Conservation (phyloP, 352 stramenopile species). For the Phytophthora sojae region DNA sequence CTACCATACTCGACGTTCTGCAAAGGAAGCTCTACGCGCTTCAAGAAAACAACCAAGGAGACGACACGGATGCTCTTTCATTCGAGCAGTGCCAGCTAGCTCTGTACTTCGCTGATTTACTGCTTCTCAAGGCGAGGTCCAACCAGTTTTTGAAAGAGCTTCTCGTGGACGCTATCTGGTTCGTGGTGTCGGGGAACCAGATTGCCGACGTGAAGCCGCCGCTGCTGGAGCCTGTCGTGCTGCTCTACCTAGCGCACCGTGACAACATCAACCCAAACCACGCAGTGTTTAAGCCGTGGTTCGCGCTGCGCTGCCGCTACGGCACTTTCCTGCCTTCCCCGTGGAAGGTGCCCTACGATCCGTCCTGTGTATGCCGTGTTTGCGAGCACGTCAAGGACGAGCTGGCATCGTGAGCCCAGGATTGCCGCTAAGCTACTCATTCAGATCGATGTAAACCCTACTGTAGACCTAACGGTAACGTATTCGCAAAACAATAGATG, state of each 20-base stretch:
- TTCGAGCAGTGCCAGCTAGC: constrained; percentile 53
- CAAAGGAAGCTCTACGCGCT: constrained; percentile 53
- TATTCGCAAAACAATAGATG: constrained; percentile 31
- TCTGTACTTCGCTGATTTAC: constrained; percentile 66
- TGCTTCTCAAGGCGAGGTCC: constrained; percentile 55
- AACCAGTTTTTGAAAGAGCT: constrained; percentile 54
- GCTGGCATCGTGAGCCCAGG: constrained; percentile 8
- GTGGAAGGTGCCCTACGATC: constrained; percentile 68
- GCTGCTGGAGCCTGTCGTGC: constrained; percentile 60
- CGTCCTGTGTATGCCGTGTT: constrained; percentile 62
- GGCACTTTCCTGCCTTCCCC: constrained; percentile 49
- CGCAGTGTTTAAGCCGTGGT: constrained; percentile 58
- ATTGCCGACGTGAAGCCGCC: constrained; percentile 56
- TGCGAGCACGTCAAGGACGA: constrained; percentile 57
- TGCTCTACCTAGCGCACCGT: constrained; percentile 68
- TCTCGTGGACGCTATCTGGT: constrained; percentile 70
- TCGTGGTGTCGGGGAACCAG: constrained; percentile 54
- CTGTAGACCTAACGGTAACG: background rate
- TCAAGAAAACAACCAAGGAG: constrained; percentile 13
- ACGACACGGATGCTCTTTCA: constrained; percentile 16
- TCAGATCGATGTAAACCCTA: constrained; percentile 21
- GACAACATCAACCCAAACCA: constrained; percentile 77
- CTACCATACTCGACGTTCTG: constrained; percentile 52
- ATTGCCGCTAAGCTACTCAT: background rate
- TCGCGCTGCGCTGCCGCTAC: constrained; percentile 74